Evolutionary conservation across 108 stramenopile genomes (phyloP).

Genomic region (Pseudonitzschia delicatissima): DNA sequence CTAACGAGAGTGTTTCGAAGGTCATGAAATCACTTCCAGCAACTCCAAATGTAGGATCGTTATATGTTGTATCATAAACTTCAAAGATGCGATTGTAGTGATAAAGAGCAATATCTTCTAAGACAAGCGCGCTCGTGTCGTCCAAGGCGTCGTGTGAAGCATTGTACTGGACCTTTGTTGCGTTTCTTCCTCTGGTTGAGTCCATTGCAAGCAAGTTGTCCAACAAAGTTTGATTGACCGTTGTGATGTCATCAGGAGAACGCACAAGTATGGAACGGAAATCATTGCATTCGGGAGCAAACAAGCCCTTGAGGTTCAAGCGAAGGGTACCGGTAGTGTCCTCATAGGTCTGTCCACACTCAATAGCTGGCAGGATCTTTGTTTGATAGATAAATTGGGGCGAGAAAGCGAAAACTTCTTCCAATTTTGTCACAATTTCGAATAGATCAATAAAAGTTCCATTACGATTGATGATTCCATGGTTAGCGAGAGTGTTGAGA

Average conservation of each 20-base stretch:
- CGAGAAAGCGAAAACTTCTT: background rate
- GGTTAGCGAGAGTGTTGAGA: constrained; percentile 24
- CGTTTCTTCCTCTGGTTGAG: too few relatives aligned
- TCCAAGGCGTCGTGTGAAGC: background rate
- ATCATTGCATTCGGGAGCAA: background rate
- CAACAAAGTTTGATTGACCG: background rate
- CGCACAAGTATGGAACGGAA: constrained; percentile 8
- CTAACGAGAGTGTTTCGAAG: background rate
- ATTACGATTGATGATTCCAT: constrained; percentile 22
- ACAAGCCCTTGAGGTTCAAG: background rate
- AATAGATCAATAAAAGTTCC: constrained; percentile 10
- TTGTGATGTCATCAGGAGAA: background rate
- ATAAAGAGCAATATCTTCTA: background rate
- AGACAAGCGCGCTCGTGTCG: background rate
- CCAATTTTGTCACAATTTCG: background rate
- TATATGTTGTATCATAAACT: background rate
- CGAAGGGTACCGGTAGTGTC: background rate
- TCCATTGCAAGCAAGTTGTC: background rate
- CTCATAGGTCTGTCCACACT: constrained; percentile 6
- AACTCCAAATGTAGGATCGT: background rate
- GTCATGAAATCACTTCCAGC: background rate
- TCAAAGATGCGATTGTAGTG: constrained; percentile 1
- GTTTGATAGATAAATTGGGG: background rate
- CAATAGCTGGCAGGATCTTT: background rate
- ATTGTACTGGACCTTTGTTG: too few relatives aligned